Base-by-base conservation (phyloP, 441 rosid species). In the Adansonia gregorii region DNA sequence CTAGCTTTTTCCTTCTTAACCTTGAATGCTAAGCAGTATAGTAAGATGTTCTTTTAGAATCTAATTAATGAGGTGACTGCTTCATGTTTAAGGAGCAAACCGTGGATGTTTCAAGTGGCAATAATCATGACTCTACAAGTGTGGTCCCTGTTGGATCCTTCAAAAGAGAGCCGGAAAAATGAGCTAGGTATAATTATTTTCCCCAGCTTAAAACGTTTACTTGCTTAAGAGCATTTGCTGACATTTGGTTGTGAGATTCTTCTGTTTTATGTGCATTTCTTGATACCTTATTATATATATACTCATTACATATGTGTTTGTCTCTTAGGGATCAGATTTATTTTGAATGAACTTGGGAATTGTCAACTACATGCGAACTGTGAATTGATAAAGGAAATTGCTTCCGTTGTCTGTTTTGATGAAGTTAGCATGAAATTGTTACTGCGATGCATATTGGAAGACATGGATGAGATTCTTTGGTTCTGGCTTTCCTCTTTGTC, bases 81-180 rank as follows among this genome's bases (percentile, higher is more conserved):
- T 65, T 76, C 6, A 46, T 56, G 19, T 49, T 81, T 7, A 83
- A 81, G 85, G 82, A 83, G 73, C 87, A 88, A 65, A 88, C 88
- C 39, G 76, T 85, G 76, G 90, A 87, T 82, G 85, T 83, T 80
- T 76, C 83, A 52, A 86, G 80, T 76, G 84, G 83, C 65, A 80
- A 69, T 67, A 83, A 87, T 77, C 89, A 82, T 46, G 91, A 89
- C 76, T 79, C 87, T 39, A 80, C 81, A 64, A 79, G 90, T 4
- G 77, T 83, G 79, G 89, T 89, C 79, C 93, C 93, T 61, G 84
- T 79, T 77, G 93, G 91, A 80, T 82, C 88, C 14, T 92, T 88
- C 79, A 83, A 86, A 82, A 77, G 90, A 76, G 91, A 87, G 85
- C 78, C 86, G 74, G 92, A 89, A 76, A 94, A 89, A 79, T 90